These are phyloP conservation scores for Chenopodium berlandieri DNA, from an alignment of 148 eudicot genomes.

Conservation along the genomic window DNA sequence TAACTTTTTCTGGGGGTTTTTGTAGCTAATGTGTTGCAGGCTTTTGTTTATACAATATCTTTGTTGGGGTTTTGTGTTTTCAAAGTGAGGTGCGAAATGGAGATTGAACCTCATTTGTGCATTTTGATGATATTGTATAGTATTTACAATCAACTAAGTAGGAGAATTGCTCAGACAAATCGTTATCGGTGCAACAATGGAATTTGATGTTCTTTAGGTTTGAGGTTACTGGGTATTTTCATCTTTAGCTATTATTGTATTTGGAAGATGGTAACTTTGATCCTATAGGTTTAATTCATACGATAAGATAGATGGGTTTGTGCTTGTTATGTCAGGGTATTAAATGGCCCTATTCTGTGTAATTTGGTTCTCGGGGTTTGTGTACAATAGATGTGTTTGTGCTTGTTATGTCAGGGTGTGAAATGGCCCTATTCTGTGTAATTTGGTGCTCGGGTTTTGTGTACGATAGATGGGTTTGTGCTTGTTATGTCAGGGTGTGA, in stretches of 20 bases:
- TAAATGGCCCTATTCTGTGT: background rate
- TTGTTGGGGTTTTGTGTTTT: background rate
- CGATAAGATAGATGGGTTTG: background rate
- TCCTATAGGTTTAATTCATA: no score
- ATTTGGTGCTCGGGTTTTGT: background rate
- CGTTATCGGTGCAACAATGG: no score
- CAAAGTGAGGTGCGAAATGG: no score
- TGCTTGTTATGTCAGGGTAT: background rate
- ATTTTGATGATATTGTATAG: background rate
- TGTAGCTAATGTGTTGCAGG: no score
- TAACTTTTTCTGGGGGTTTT: no score
- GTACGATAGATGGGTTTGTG: background rate
- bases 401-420: background rate
- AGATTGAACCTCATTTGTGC: background rate
- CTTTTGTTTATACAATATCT: background rate
- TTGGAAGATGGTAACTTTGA: no score
- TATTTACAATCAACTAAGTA: no score
- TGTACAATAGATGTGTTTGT: background rate
- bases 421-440: background rate
- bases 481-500: background rate
- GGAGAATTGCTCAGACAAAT: no score
- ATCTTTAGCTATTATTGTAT: no score
- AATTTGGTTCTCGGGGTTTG: background rate
- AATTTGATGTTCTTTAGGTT: no score
- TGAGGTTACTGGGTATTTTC: no score